Evolutionary conservation across 2,329 filamentous ascomycete species (phyloP).

Genomic region (Byssothecium circinans): DNA sequence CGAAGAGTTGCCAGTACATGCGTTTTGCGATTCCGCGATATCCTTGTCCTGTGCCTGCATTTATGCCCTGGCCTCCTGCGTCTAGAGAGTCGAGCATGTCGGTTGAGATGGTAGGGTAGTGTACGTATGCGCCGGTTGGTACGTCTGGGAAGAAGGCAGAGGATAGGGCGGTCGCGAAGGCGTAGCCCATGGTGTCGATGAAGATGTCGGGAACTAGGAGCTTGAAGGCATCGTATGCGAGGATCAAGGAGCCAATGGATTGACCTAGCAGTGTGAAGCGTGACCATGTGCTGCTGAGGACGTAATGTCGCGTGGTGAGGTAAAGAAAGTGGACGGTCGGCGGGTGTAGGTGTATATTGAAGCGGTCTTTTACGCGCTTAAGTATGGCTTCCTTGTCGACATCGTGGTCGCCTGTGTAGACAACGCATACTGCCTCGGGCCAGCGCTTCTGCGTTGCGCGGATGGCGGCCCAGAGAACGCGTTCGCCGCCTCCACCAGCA

Average conservation of each 20-base stretch:
- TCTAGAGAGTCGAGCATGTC: conserved; percentile 86
- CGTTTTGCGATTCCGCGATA: conserved; percentile 71
- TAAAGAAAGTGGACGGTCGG: conserved; percentile 88
- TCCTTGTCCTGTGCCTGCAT: conserved; percentile 79
- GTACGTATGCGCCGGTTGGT: conserved; percentile 90
- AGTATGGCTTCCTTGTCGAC: conserved; percentile 80
- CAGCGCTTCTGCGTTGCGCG: conserved; percentile 85
- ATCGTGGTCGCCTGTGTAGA: conserved; percentile 95
- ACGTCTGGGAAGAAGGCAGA: conserved; percentile 79
- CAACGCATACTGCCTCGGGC: conserved; percentile 84
- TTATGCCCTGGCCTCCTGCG: conserved; percentile 66
- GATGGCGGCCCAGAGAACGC: conserved; percentile 95
- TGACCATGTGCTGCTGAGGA: conserved; percentile 85
- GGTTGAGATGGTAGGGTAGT: conserved; percentile 97
- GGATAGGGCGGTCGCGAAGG: conserved; percentile 80
- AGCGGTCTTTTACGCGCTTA: conserved; percentile 73
- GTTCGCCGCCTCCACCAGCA: conserved; percentile 91
- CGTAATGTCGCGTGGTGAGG: conserved; percentile 82
- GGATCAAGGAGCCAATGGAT: conserved; percentile 80
- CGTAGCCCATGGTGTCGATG: conserved; percentile 97
- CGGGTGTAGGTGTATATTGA: conserved; percentile 87
- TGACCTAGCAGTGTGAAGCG: conserved; percentile 94
- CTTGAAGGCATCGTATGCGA: conserved; percentile 92
- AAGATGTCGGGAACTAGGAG: conserved; percentile 91
- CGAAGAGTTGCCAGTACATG: conserved; percentile 85